Evolutionary conservation across 805 yeast genomes (phyloP), one percentile per base, ranked within the genome.

Genomic region (Candida taoyuanica): DNA sequence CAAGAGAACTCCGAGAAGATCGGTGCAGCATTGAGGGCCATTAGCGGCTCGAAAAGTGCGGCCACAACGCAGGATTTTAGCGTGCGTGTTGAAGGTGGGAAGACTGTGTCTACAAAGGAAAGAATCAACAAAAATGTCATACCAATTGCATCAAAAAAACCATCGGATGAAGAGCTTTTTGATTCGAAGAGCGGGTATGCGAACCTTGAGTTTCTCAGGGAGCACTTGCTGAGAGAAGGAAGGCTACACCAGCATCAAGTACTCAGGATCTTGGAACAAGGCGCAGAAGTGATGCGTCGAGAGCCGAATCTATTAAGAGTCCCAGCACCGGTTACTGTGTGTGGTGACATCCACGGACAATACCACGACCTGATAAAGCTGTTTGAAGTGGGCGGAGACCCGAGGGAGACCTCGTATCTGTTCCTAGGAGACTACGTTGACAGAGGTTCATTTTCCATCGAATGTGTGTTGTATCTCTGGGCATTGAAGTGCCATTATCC

Each of bases 341-440:
- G 97, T 65, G 98, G 98, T 40, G 98, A 91, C 62, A 74, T 89
- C n/a, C 98, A 91, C 62, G 98, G 98, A 14, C 98, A 91, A 60
- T 87, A 76, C 59, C 89, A 74, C 59, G 98, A 91, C 60, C 69
- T 91, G 50, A 70, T 89, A 76, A 88, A 89, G 61, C 65, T 91
- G 31, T 85, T 91, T 55, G 97, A 91, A 58, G 91, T 88, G 14
- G 95, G 96, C 28, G 98, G 98, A 2, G 80, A 82, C 55, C 96
- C 97, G 11, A 68, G 64, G 13, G 62, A 56, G n/a, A 81, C 94
- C 1, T 71, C 84, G 15, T 91, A 86, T 58, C 65, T 89, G 37
- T 89, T 91, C 53, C 63, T 89, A 39, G 97, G 98, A 13, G 98
- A 91, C 62, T 91, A 89, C 57, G 97, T 91, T 16, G 98, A 91